Evolutionary conservation across 129 eudicot species (phyloP).

Genomic region (Artemisia tridentata): DNA sequence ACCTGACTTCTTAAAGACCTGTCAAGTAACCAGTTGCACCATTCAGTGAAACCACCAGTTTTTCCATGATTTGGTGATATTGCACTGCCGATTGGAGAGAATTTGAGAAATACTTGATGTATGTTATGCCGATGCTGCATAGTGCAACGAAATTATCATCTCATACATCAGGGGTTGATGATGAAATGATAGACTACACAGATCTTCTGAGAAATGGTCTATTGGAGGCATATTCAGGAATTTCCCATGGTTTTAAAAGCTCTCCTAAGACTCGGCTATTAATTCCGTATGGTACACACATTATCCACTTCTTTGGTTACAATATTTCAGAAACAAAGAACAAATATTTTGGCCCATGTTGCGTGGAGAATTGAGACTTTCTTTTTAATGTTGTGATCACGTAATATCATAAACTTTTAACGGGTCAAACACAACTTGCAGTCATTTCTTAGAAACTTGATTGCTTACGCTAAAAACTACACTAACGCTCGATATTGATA

Average conservation of each 20-base stretch:
- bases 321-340: too few species aligned
- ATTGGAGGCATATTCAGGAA: slow-evolving; percentile 91
- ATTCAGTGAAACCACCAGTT: slow-evolving; percentile 88
- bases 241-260: slow-evolving; percentile 90
- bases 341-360: too few species aligned
- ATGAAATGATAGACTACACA: slow-evolving; percentile 80
- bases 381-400: too few species aligned
- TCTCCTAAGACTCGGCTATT: slow-evolving; percentile 77
- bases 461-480: too few species aligned
- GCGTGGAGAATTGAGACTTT: too few species aligned
- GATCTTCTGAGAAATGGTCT: slow-evolving; percentile 91
- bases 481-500: too few species aligned
- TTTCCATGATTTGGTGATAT: slow-evolving; percentile 93
- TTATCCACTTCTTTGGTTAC: too few species aligned
- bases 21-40: slow-evolving; percentile 76
- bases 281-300: slow-evolving; percentile 73
- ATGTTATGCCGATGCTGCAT: slow-evolving; percentile 97
- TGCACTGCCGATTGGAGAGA: slow-evolving; percentile 90
- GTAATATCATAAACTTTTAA: too few species aligned
- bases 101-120: slow-evolving; percentile 84
- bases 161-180: slow-evolving; percentile 75
- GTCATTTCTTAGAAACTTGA: too few species aligned
- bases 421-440: too few species aligned
- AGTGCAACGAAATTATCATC: slow-evolving; percentile 87
- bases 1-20: slow-evolving; percentile 83